Evolutionary conservation across 768 basidiomycete species (phyloP).

Genomic region (Suillus cothurnatus): DNA sequence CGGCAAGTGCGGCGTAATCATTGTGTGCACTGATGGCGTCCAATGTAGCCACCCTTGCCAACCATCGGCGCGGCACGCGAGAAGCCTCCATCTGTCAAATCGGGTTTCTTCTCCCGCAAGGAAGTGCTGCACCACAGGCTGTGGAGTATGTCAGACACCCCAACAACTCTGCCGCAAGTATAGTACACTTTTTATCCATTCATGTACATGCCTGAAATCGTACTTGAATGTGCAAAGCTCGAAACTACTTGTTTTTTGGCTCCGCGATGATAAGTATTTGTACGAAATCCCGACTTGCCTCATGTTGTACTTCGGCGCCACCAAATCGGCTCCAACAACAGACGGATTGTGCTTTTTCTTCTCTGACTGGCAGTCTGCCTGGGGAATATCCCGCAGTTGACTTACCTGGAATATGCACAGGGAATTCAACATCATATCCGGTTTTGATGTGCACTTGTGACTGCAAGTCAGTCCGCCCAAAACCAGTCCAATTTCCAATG

Average conservation of each 20-base stretch:
- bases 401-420: background rate
- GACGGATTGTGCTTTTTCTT: background rate
- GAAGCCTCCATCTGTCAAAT: conserved; percentile 1
- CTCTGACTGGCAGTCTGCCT: background rate
- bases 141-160: background rate
- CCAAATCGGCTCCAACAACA: conserved; percentile 2
- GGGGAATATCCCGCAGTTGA: background rate
- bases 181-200: background rate
- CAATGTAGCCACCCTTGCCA: background rate
- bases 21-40: background rate
- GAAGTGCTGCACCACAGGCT: background rate
- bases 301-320: background rate
- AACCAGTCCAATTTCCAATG: background rate
- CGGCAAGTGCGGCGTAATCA: conserved; percentile 2
- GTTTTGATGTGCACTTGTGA: background rate
- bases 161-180: background rate
- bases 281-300: conserved; percentile 9
- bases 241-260: conserved; percentile 2
- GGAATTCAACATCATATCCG: background rate
- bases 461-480: background rate
- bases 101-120: background rate
- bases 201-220: background rate
- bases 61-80: background rate
- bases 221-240: background rate
- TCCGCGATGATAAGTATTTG: conserved; percentile 2